Percentiles rank a stretch among this genome's conserved stretches.
phyloP scores from a whole-genome alignment of 164 flowering plant species.

The Cinnamomum chago region DNA sequence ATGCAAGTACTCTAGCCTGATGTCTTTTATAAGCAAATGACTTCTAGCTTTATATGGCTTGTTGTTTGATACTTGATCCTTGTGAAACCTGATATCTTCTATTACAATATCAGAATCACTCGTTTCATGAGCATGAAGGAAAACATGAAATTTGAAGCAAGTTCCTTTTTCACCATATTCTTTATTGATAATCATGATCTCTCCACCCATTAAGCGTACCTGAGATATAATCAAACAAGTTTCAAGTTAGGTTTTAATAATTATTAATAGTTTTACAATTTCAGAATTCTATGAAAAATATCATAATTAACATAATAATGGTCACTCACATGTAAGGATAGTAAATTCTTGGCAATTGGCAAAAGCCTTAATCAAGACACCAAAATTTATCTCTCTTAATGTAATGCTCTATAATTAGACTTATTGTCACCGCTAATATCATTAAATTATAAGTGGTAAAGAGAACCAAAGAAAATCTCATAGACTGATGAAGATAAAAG shows the following conservation, averaged over 20 bases:
- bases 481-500: too few species aligned
- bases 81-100: constrained; percentile 5
- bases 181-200: constrained; percentile 63
- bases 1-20: constrained; percentile 20
- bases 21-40: background rate
- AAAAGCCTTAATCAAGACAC: too few species aligned
- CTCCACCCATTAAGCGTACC: constrained; percentile 96
- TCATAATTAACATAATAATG: background rate
- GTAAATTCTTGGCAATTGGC: background rate
- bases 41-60: background rate
- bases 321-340: background rate
- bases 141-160: constrained; percentile 66
- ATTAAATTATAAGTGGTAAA: too few species aligned
- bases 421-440: too few species aligned
- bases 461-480: too few species aligned
- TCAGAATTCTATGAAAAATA: too few species aligned
- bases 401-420: too few species aligned
- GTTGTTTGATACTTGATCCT: constrained; percentile 6
- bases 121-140: constrained; percentile 24
- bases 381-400: too few species aligned
- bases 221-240: constrained; percentile 17
- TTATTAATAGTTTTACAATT: too few species aligned
- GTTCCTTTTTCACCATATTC: constrained; percentile 58
- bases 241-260: background rate
- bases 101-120: background rate